Conservation (phyloP, 2,329 filamentous ascomycete genomes). For the Didymella pomorum region DNA sequence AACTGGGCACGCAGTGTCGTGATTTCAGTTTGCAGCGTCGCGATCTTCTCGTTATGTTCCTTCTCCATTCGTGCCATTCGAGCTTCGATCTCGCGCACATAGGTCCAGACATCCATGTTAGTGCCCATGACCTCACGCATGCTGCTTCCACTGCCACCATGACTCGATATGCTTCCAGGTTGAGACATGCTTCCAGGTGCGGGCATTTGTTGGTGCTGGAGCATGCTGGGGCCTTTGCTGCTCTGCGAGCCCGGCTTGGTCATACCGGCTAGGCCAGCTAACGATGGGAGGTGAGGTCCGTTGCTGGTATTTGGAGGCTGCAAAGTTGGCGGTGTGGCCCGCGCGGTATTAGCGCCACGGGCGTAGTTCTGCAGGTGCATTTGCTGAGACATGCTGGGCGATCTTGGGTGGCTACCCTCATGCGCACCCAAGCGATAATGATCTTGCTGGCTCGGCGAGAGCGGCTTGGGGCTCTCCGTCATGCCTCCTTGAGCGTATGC, state of each 20-base stretch:
- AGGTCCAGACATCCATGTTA: constrained; percentile 69
- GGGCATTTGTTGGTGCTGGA: constrained; percentile 51
- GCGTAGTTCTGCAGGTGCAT: constrained; percentile 70
- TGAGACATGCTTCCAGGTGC: constrained; percentile 37
- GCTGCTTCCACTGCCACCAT: constrained; percentile 67
- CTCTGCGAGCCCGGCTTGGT: constrained; percentile 43
- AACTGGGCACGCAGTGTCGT: constrained; percentile 49
- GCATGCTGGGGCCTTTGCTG: constrained; percentile 51
- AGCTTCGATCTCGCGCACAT: constrained; percentile 74
- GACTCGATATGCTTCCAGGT: constrained; percentile 56
- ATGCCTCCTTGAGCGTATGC: constrained; percentile 76
- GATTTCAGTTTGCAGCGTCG: constrained; percentile 56
- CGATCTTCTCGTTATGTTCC: constrained; percentile 57
- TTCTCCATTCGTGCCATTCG: constrained; percentile 57
- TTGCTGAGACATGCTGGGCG: constrained; percentile 71
- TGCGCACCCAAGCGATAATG: constrained; percentile 63
- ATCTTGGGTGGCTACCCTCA: constrained; percentile 59
- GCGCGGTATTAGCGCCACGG: constrained; percentile 62
- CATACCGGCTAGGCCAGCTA: constrained; percentile 53
- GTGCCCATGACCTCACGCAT: constrained; percentile 73
- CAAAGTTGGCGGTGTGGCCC: constrained; percentile 62
- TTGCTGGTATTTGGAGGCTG: constrained; percentile 53
- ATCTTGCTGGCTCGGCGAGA: constrained; percentile 70
- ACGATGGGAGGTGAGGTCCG: constrained; percentile 53
- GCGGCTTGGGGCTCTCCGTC: constrained; percentile 86